Base-by-base conservation (phyloP, 2,329 filamentous ascomycete species). In the Beauveria sp. region DNA sequence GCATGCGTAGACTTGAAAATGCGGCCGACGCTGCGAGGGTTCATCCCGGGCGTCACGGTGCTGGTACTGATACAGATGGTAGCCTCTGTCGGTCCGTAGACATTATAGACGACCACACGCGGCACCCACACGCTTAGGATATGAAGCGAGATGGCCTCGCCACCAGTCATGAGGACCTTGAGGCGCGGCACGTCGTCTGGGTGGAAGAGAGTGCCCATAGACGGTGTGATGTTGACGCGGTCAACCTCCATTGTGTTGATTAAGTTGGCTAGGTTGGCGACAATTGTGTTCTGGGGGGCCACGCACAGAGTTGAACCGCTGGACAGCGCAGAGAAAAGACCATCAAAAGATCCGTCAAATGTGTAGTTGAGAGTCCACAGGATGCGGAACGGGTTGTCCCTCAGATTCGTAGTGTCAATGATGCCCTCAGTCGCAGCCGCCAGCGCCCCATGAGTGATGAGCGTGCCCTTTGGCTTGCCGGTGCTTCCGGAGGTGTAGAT, bases 291-390 rank as follows among this genome's bases (percentile, higher is more conserved):
- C 9, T 64, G 63, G 3, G 64, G 65, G 30, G 62, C 60, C 55
- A 67, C 43, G 34, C 64, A 67, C 10, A 67, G 8, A 18, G 57
- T 58, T n/a, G 46, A 65, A 12, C 65, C 66, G 14, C 22, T 34
- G 8, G 64, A 51, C n/a, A 62, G 60, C 8, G 65, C 47, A 10
- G 26, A 38, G 5, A 67, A 24, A 4, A 63, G 58, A 14, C 63
- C 64, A 14, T 53, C 43, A 52, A 64, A 62, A 4, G 58, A 60
- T 12, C 62, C 38, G 54, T 67, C 65, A 55, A 67, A 67, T n/a
- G 62, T 58, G 9, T 61, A 66, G 7, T 65, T 64, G 22, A 60
- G 61, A 30, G 66, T 66, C 14, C 66, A 64, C 42, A 67, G 63
- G 54, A 66, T 64, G 3, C 57, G 60, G 3, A 30, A 52, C 12